Evolutionary conservation across 2,329 filamentous ascomycete species (phyloP), one percentile per base, ranked within the genome.

Genomic region (Paraphaeosphaeria minitans): DNA sequence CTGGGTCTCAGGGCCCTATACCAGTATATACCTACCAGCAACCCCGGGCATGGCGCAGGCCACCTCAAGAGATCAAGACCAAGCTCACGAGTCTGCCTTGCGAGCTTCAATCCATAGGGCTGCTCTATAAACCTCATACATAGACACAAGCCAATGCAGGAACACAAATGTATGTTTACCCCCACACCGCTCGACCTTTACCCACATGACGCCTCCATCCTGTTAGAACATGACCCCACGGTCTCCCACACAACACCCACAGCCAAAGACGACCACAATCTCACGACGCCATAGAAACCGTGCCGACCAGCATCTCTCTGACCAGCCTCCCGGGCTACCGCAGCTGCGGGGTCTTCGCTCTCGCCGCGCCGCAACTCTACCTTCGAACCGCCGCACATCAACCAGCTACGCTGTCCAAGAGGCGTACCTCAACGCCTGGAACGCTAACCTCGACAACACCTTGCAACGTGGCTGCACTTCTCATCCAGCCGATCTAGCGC

Each of bases 41-140:
- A 63, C 65, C 73, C 72, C 70, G 68, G 70, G 61, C 73, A 68
- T 67, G 69, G 69, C 68, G 68, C 71, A 75, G 72, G 65, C 71
- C 66, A 64, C 60, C 62, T 64, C 58, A 63, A 59, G 58, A 67
- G 63, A 66, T 61, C 65, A 67, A 65, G 66, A 64, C 63, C 66
- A 66, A 63, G 51, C 62, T 61, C 53, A 57, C 60, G 62, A 73
- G 62, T 72, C 70, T 73, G 73, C 70, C 73, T 77, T 71, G 67
- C 63, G 55, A 58, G 51, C 58, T 39, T 39, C 16, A 55, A 53
- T 56, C 22, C 66, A 68, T 69, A 72, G 73, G 67, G 66, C 71
- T 71, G 61, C 56, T 51, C 14, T 71, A 70, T 66, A 69, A 70
- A 66, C 62, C 64, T 62, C 58, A 59, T 42, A 55, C 51, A 55